Evolutionary conservation across 768 basidiomycete genomes (phyloP).

Genomic region (Austroboletus eburneus): DNA sequence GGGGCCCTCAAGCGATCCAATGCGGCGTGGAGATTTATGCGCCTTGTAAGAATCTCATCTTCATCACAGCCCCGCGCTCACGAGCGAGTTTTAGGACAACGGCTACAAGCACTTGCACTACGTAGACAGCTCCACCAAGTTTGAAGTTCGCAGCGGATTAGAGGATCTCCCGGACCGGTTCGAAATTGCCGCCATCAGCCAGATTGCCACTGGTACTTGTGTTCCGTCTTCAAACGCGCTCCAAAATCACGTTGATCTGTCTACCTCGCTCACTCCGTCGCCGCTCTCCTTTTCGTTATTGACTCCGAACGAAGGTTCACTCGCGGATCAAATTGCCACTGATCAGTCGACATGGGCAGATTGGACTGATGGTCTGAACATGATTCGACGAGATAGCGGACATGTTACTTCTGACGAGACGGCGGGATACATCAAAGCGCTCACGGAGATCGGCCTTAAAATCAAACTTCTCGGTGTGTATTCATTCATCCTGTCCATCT

Average conservation of each 20-base stretch:
- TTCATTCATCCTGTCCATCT: too few species aligned
- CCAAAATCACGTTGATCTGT: constrained; percentile 58
- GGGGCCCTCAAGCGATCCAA: constrained; percentile 48
- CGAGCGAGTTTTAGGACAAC: constrained; percentile 52
- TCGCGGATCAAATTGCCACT: constrained; percentile 77
- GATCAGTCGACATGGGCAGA: constrained; percentile 82
- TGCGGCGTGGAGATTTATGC: constrained; percentile 82
- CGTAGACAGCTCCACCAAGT: constrained; percentile 76
- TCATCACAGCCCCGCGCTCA: background rate
- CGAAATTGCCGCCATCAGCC: constrained; percentile 74
- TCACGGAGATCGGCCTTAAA: constrained; percentile 90
- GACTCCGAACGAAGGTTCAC: constrained; percentile 61
- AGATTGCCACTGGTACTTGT: constrained; percentile 74
- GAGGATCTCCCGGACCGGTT: constrained; percentile 88
- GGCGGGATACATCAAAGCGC: constrained; percentile 75
- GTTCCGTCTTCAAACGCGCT: constrained; percentile 61
- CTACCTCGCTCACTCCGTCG: constrained; percentile 53
- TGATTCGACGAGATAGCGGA: constrained; percentile 77
- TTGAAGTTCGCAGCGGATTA: constrained; percentile 71
- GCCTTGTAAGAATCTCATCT: constrained; percentile 50
- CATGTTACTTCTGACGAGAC: constrained; percentile 85
- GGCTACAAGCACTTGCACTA: constrained; percentile 80
- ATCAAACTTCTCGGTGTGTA: constrained; percentile 79
- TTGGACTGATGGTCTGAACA: constrained; percentile 91
- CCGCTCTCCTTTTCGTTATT: constrained; percentile 76